phyloP scores from a whole-genome alignment of 169 alveolate genomes.

The Plasmodium cynomolgi region DNA sequence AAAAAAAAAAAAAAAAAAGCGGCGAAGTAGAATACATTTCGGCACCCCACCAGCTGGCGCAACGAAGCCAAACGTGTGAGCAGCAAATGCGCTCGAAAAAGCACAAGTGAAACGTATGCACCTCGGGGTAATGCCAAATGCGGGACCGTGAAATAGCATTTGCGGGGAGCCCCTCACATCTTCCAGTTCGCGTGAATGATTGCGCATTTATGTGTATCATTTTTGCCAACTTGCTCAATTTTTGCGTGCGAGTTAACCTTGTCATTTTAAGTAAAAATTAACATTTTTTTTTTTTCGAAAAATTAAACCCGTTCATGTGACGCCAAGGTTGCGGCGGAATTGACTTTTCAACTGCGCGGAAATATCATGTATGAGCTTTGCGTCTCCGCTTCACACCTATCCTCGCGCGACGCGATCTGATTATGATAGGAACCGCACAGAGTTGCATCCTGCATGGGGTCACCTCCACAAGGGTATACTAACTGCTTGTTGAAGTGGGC shows the following conservation, averaged over 20 bases:
- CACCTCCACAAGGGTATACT: not conserved
- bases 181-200: not conserved
- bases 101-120: not conserved
- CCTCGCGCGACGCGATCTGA: not conserved
- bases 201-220: not conserved
- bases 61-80: not conserved
- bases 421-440: not conserved
- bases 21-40: not conserved
- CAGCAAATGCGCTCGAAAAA: not conserved
- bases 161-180: not conserved
- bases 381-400: not conserved
- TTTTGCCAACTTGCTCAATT: not conserved
- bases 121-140: not conserved
- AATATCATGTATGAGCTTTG: not conserved
- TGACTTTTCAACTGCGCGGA: not conserved
- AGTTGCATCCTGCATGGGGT: not conserved
- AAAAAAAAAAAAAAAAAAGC: not conserved
- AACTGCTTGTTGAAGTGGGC: not conserved
- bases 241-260: not conserved
- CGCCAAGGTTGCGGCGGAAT: not conserved
- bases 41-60: not conserved
- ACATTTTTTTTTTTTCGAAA: not conserved
- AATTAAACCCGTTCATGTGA: not conserved
- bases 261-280: not conserved
- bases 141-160: not conserved